These are phyloP conservation scores for Alternaria alternata DNA, from an alignment of 2,329 filamentous ascomycete species.

Conservation along the genomic window DNA sequence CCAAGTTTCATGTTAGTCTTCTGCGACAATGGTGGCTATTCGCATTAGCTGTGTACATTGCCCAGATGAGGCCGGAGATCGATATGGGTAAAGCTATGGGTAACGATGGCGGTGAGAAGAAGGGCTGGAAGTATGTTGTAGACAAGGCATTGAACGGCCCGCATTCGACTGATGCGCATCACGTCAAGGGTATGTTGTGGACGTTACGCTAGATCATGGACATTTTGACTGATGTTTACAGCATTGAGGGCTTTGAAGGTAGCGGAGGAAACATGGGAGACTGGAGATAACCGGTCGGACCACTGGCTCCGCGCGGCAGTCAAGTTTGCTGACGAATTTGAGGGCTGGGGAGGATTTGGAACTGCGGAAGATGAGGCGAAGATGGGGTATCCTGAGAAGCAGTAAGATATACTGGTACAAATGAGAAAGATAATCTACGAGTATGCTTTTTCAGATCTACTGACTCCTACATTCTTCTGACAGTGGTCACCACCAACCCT, in stretches of 20 bases:
- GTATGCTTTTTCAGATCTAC: not conserved
- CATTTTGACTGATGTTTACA: conserved; percentile 43
- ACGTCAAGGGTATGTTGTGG: conserved; percentile 73
- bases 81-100: conserved; percentile 68
- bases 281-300: conserved; percentile 63
- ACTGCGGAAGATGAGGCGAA: conserved; percentile 33
- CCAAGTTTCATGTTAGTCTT: conserved; percentile 74
- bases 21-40: conserved; percentile 92
- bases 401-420: not conserved
- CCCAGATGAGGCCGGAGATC: conserved; percentile 76
- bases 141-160: conserved; percentile 73
- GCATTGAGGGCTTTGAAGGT: conserved; percentile 78
- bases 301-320: conserved; percentile 74
- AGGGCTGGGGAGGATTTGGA: conserved; percentile 68
- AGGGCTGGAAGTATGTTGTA: conserved; percentile 80
- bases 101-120: conserved; percentile 66
- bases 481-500: not conserved
- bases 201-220: not conserved
- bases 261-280: conserved; percentile 75
- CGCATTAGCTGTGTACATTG: conserved; percentile 77
- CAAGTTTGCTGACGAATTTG: conserved; percentile 76
- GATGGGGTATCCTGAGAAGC: conserved; percentile 31
- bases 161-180: conserved; percentile 79
- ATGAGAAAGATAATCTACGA: not conserved
- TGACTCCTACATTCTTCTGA: not conserved